Evolutionary conservation across 2,329 filamentous ascomycete genomes (phyloP), one percentile per base, ranked within the genome.

Genomic region (Exophiala mesophila): DNA sequence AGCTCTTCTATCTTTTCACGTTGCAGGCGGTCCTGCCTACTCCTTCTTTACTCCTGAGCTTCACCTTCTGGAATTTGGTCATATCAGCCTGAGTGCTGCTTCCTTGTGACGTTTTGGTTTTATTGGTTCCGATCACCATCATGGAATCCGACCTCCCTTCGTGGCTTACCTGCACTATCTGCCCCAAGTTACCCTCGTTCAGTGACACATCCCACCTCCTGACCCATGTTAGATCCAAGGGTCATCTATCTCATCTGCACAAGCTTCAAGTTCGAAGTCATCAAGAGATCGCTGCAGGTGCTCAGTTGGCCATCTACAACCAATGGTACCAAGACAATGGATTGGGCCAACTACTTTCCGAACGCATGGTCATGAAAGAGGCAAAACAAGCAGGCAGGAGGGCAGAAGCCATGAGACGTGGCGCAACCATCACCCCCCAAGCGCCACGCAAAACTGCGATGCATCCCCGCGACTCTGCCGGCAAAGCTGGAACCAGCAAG

Each of bases 201-300:
- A 94, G 88, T 42, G 90, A 97, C 64, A 73, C 88, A 32, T 95
- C 89, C 23, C 90, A 96, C 63, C 72, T 96, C 26, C 77, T 97
- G 59, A 97, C 90, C 9, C 90, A 97, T 60, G 79, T 96, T 49
- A 80, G 85, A 46, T 96, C 89, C 52, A 96, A 96, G 62, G 84
- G 85, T n/a, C 90, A 97, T 62, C 71, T 96, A 23, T 82, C 88
- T 46, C 78, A 87, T 60, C 81, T 86, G 57, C 94, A 89, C 68
- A 88, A 87, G 58, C 74, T 88, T 39, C 82, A 87, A 56, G 78
- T 95, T 53, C 78, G 77, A 44, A 78, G 82, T 41, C 75, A 79
- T 40, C 73, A 77, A 33, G 84, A 94, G 47, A 63, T 72, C n/a
- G 67, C 68, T n/a, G 80, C 83, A n/a, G 72, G 74, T 17, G 62